phyloP scores from a whole-genome alignment of 148 eudicot species.

The Rhododendron williamsianum region DNA sequence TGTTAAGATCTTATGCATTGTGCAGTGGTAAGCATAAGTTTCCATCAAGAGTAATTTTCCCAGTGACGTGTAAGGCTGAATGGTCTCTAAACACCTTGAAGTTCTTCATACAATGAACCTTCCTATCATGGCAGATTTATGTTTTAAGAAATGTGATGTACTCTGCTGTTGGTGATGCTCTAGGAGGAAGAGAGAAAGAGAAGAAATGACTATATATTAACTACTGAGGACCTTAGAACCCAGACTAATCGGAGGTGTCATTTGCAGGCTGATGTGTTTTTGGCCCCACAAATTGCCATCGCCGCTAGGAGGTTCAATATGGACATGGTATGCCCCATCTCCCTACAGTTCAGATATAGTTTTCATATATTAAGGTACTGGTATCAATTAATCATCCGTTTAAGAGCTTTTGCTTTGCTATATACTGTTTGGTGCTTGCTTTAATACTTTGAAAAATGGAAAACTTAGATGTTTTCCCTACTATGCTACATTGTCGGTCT shows the following conservation, averaged over 20 bases:
- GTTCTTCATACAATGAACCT: background rate
- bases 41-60: background rate
- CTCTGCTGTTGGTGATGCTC: background rate
- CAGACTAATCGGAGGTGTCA: background rate
- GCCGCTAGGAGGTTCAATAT: slow-evolving; percentile 42
- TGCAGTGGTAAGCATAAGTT: background rate
- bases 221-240: slow-evolving; percentile 2
- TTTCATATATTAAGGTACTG: background rate
- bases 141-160: background rate
- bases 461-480: background rate
- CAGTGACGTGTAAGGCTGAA: background rate
- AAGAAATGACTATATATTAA: background rate
- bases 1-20: background rate
- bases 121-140: background rate
- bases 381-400: background rate
- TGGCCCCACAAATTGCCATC: slow-evolving; percentile 59
- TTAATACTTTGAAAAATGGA: background rate
- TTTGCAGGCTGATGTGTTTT: slow-evolving; percentile 63
- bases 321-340: slow-evolving; percentile 46
- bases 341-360: background rate
- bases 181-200: background rate
- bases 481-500: background rate
- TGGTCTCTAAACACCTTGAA: background rate
- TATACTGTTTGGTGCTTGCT: background rate
- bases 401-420: background rate